Evolutionary conservation across 768 basidiomycete genomes (phyloP), one percentile per base, ranked within the genome.

Genomic region (Crassisporium funariophilum): DNA sequence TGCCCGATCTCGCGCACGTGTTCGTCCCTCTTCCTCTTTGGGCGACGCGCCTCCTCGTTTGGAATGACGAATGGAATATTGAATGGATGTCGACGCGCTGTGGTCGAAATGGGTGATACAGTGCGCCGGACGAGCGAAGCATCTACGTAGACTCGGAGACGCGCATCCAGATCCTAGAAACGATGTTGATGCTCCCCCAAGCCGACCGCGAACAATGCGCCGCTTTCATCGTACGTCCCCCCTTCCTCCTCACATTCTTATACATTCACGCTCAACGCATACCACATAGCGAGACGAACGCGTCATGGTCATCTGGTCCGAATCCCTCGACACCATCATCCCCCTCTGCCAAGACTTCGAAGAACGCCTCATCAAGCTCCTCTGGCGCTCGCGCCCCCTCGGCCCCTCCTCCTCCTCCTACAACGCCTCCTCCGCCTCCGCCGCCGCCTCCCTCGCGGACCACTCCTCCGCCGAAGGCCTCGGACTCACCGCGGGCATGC

Each of bases 151-250:
- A 93, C 66, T 68, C 78, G 43, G 83, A 93, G 61, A 92, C 89
- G 4, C 85, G 89, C 48, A 92, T 94, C 42, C 91, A 92, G 63
- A 79, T 94, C 50, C 62, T 93, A 38, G 88, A 91, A 56, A 84
- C 86, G 17, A 84, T 94, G 73, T 68, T 82, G 47, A 73, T 80
- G 59, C 82, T 94, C 29, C 86, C 88, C 4, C 77, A 82, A 42
- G 90, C 89, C 0, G 87, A 92, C 56, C 86, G 87, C 68, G 89
- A 92, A 49, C 91, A 93, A 55, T 87, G 83, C 39, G 91, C 88
- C 68, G 91, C 91, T 0, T 94, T 94, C 62, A 82, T 91, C 58
- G 86, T 86, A 47, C 52, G 84, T 76, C n/a, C 44, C 9, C 34
- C 17, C 21, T 11, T 48, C 11, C 15, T 39, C 34, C 10, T n/a